Evolutionary conservation across 2,329 filamentous ascomycete species (phyloP), one percentile per base, ranked within the genome.

Genomic region (Alternaria sp.): DNA sequence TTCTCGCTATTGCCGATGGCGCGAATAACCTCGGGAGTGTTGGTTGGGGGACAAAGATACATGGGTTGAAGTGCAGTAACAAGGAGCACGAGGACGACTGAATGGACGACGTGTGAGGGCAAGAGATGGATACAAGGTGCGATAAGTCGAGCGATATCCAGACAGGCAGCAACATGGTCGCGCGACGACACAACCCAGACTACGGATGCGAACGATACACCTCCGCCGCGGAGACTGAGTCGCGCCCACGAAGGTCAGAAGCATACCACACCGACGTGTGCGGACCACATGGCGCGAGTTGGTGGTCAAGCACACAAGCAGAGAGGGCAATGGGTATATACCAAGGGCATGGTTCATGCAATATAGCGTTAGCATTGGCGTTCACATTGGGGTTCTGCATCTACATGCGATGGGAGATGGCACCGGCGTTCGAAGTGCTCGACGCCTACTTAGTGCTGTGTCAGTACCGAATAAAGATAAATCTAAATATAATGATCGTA

Each of bases 21-120:
- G 71, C 74, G 44, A 78, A 79, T 56, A 78, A 77, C 41, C 66
- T 79, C 5, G 68, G 60, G 2, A 75, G 74, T 49, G 68, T 71
- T 9, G 71, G 66, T 5, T 79, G 76, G 76, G 69, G 68, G 1
- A 71, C 67, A 1, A 64, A 69, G 33, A 75, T 79, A 14, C 74
- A 76, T 55, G 66, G 74, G 18, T 33, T 79, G 12, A 68, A 63
- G 18, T 79, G 77, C 55, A 58, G 58, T 44, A 74, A 77, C 43
- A 70, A 69, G 33, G 50, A 60, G 5, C 44, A 58, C 11, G 46
- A 37, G 28, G 61, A 55, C 21, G 58, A 58, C 28, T 67, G 64
- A 69, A 44, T 25, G 25, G 18, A n/a, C n/a, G 54, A 53, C 2
- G 55, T 1, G 11, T 33, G 11, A 28, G 4, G 11, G 33, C 6